Conservation (phyloP, 2,329 filamentous ascomycete genomes). For the Aspergillus arachidicola region DNA sequence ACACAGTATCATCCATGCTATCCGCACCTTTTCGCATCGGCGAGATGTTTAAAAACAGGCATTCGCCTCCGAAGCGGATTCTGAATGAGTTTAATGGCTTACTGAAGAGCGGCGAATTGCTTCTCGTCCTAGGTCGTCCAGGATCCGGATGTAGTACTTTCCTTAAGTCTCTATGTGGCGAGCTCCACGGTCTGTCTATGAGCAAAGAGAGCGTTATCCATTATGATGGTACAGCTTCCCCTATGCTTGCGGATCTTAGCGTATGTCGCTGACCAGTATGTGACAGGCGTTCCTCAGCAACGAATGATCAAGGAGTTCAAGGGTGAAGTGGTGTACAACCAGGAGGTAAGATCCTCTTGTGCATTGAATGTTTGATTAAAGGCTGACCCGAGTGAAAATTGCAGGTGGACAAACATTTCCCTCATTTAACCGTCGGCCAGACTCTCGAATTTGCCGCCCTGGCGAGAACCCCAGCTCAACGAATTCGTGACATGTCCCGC, state of each 20-base stretch:
- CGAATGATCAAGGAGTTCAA: conserved; percentile 40
- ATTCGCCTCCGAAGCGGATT: conserved; percentile 5
- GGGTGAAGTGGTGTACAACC: conserved; percentile 40
- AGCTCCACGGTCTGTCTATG: not conserved
- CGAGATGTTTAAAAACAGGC: conserved; percentile 3
- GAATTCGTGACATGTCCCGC: conserved; percentile 31
- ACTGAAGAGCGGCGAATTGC: not conserved
- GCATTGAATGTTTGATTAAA: not conserved
- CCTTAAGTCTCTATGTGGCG: not conserved
- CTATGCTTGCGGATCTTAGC: not conserved
- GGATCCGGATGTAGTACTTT: conserved; percentile 2
- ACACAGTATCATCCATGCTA: conserved; percentile 4
- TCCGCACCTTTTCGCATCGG: conserved; percentile 2
- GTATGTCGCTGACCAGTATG: not conserved
- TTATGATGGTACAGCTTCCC: not conserved
- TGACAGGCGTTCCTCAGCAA: conserved; percentile 44
- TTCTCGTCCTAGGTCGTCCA: not conserved
- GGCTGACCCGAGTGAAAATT: conserved; percentile 26
- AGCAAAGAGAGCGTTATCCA: not conserved
- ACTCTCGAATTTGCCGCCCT: conserved; percentile 75
- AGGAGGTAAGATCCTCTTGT: conserved; percentile 47
- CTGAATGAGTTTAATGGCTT: conserved; percentile 11
- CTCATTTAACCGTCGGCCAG: conserved; percentile 66
- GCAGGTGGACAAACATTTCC: conserved; percentile 76
- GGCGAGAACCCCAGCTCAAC: conserved; percentile 53